A percentile compares a stretch with the other conserved stretches of the same genome.
Evolutionary conservation across 257 asterid species (phyloP).

Genomic region (Gentiana macrophylla): DNA sequence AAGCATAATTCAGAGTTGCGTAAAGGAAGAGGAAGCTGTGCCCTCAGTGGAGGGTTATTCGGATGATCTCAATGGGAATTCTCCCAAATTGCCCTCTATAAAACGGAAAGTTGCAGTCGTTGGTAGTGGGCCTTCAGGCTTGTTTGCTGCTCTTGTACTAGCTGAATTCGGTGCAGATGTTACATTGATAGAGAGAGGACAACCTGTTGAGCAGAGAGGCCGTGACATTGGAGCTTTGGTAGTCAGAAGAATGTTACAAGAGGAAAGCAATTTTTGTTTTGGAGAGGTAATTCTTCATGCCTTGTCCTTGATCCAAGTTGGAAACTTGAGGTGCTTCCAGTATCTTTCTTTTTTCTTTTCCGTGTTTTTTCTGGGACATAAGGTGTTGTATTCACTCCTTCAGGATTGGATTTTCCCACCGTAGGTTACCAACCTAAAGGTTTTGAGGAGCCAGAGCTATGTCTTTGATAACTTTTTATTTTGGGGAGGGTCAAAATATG

Average conservation of each 20-base stretch:
- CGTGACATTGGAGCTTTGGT: slow-evolving; percentile 94
- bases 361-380: no score
- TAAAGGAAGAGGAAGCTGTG: slow-evolving; percentile 20
- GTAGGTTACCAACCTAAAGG: no score
- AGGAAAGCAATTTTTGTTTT: slow-evolving; percentile 96
- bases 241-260: slow-evolving; percentile 64
- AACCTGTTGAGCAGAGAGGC: slow-evolving; percentile 92
- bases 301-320: slow-evolving; percentile 18
- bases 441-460: no score
- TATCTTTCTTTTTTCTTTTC: no score
- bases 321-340: slow-evolving; percentile 25
- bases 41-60: slow-evolving; percentile 20
- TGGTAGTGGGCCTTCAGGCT: slow-evolving; percentile 96
- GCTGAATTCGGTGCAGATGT: slow-evolving; percentile 97
- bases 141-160: slow-evolving; percentile 93
- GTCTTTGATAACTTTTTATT: no score
- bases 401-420: no score
- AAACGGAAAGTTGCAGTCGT: slow-evolving; percentile 75
- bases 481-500: no score
- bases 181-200: slow-evolving; percentile 82
- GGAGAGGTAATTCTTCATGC: slow-evolving; percentile 95
- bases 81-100: slow-evolving; percentile 15
- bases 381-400: no score
- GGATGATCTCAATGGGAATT: slow-evolving; percentile 14
- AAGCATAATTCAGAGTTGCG: slow-evolving; percentile 30